Evolutionary conservation across 2,329 filamentous ascomycete species (phyloP).

Genomic region (Cercospora sp.): DNA sequence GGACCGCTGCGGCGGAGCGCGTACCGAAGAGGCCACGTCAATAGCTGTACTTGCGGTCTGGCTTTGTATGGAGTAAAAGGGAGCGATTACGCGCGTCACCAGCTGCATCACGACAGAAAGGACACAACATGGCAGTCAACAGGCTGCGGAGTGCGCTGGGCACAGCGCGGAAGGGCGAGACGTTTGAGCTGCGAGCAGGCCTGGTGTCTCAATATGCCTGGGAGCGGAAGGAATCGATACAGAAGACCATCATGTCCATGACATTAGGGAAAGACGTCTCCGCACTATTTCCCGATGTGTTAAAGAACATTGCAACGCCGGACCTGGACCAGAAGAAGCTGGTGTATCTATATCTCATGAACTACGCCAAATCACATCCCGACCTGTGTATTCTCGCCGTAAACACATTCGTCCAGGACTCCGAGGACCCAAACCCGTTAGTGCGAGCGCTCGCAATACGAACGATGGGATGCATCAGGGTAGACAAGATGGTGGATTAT

Average conservation of each 20-base stretch:
- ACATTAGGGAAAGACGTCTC: slow-evolving; percentile 98
- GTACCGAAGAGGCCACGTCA: slow-evolving; percentile 6
- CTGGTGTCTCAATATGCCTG: slow-evolving; percentile 98
- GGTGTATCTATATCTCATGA: slow-evolving; percentile 98
- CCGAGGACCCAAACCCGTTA: slow-evolving; percentile 95
- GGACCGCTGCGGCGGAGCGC: slow-evolving; percentile 3
- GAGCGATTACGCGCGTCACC: neutral
- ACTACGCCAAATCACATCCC: slow-evolving; percentile 98
- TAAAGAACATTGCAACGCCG: slow-evolving; percentile 95
- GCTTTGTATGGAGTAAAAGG: slow-evolving; percentile 19
- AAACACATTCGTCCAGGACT: slow-evolving; percentile 98
- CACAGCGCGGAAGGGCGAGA: slow-evolving; percentile 93
- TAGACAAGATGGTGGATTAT: slow-evolving; percentile 99
- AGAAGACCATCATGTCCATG: slow-evolving; percentile 99
- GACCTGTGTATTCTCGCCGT: slow-evolving; percentile 98
- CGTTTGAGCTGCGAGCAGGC: slow-evolving; percentile 92
- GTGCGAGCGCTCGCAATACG: slow-evolving; percentile 92
- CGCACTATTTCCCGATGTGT: slow-evolving; percentile 90
- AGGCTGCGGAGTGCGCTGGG: slow-evolving; percentile 92
- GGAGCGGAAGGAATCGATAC: slow-evolving; percentile 96
- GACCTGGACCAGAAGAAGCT: slow-evolving; percentile 99
- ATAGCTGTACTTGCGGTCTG: slow-evolving; percentile 17
- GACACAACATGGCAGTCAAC: slow-evolving; percentile 78
- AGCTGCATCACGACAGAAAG: slow-evolving; percentile 9
- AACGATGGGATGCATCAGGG: slow-evolving; percentile 97